A percentile compares a stretch with the other conserved stretches of the same genome.
phyloP scores from a whole-genome alignment of 176 grass and related monocot species.

The Pontederia crassipes region DNA sequence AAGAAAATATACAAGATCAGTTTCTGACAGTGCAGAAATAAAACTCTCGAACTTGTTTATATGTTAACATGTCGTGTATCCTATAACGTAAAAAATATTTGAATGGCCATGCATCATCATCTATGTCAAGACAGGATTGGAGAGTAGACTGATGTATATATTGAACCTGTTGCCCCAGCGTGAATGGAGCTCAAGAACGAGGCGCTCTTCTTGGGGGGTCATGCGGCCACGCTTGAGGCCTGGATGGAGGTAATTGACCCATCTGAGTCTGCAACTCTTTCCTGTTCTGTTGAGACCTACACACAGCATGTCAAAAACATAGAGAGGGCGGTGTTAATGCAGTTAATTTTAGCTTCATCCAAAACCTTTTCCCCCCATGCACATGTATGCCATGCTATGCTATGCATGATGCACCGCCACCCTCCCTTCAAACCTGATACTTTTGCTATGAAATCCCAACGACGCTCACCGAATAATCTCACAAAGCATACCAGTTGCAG shows the following conservation, averaged over 20 bases:
- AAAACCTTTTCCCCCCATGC: neutral
- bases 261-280: conserved; percentile 58
- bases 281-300: conserved; percentile 48
- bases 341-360: neutral
- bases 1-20: no score
- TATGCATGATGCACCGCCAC: conserved; percentile 38
- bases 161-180: conserved; percentile 36
- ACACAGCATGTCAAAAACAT: neutral
- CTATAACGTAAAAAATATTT: no score
- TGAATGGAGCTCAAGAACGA: conserved; percentile 39
- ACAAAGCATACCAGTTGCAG: conserved; percentile 44
- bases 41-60: no score
- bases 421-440: conserved; percentile 58
- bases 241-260: conserved; percentile 65
- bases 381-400: conserved; percentile 10
- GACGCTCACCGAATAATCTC: conserved; percentile 51
- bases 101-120: no score
- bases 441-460: conserved; percentile 65
- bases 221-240: conserved; percentile 51
- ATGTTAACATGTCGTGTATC: neutral
- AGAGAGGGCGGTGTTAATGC: neutral
- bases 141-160: no score
- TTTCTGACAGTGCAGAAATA: no score
- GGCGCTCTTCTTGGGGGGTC: conserved; percentile 44
- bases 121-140: no score